These are phyloP conservation scores for Glycine latifolia DNA, from an alignment of 306 rosid genomes.

Conservation along the genomic window DNA sequence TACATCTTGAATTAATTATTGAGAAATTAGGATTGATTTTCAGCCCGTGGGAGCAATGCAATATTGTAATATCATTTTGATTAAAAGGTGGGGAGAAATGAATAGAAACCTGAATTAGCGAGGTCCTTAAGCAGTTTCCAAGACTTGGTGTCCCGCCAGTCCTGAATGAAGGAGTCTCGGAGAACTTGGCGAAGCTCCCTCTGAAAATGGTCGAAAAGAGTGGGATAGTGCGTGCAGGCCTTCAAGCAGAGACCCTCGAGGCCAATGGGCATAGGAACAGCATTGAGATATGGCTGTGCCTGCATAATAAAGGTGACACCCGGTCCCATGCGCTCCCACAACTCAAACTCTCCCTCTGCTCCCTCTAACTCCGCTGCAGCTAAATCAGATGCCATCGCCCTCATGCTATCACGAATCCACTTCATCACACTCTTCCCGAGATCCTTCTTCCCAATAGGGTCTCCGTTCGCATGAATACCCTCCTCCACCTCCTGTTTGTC, in stretches of 20 bases:
- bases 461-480: conserved; percentile 54
- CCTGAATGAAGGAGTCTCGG: conserved; percentile 46
- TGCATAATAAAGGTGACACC: conserved; percentile 74
- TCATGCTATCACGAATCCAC: conserved; percentile 78
- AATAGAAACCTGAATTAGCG: conserved; percentile 65
- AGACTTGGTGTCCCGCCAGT: conserved; percentile 69
- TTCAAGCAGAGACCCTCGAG: conserved; percentile 72
- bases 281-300: conserved; percentile 79
- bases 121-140: conserved; percentile 81
- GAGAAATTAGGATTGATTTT: too few relatives aligned
- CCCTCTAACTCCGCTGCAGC: conserved; percentile 65
- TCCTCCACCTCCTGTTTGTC: not conserved
- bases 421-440: conserved; percentile 70
- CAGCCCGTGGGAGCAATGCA: too few relatives aligned
- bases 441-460: conserved; percentile 75
- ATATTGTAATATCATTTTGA: too few relatives aligned
- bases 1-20: too few relatives aligned
- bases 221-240: conserved; percentile 78
- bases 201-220: conserved; percentile 84
- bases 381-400: conserved; percentile 71
- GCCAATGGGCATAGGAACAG: conserved; percentile 80
- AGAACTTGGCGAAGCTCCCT: conserved; percentile 84
- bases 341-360: conserved; percentile 54
- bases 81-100: not conserved
- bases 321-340: conserved; percentile 65